Conservation (phyloP, 2,329 filamentous ascomycete genomes). For the Metarhizium anisopliae region DNA sequence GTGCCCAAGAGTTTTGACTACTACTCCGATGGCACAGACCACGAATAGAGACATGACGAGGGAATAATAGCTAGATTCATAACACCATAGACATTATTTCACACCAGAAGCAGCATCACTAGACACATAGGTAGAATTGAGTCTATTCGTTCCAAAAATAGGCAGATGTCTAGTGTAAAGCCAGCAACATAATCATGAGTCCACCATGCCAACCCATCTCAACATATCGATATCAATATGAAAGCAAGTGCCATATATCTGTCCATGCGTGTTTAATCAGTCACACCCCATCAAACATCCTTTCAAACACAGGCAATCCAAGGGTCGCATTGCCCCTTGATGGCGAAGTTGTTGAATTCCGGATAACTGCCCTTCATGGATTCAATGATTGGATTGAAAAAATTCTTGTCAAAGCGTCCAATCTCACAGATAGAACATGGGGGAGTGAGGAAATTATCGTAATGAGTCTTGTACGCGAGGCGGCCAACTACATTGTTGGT, state of each 20-base stretch:
- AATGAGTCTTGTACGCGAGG: constrained; percentile 28
- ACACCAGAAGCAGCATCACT: neutral
- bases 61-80: neutral
- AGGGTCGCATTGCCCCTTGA: constrained; percentile 28
- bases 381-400: constrained; percentile 28
- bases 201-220: constrained; percentile 7
- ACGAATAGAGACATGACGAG: neutral
- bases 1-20: constrained; percentile 16
- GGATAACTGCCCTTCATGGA: constrained; percentile 29
- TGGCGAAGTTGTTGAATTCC: constrained; percentile 26
- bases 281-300: neutral
- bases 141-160: constrained; percentile 5
- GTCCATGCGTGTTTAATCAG: neutral
- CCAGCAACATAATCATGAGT: constrained; percentile 9
- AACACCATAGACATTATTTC: neutral
- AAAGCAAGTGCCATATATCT: constrained; percentile 2
- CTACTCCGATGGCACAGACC: constrained; percentile 11
- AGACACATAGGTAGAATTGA: constrained; percentile 1
- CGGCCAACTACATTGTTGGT: constrained; percentile 24
- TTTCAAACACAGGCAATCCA: constrained; percentile 28
- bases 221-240: neutral
- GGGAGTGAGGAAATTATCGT: constrained; percentile 26
- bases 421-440: constrained; percentile 28
- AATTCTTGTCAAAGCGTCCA: constrained; percentile 24
- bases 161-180: constrained; percentile 10